Percentiles rank a stretch among this genome's conserved stretches.
These are phyloP conservation scores for Colletotrichum melonis DNA, from an alignment of 2,329 filamentous ascomycete genomes.

Conservation along the genomic window DNA sequence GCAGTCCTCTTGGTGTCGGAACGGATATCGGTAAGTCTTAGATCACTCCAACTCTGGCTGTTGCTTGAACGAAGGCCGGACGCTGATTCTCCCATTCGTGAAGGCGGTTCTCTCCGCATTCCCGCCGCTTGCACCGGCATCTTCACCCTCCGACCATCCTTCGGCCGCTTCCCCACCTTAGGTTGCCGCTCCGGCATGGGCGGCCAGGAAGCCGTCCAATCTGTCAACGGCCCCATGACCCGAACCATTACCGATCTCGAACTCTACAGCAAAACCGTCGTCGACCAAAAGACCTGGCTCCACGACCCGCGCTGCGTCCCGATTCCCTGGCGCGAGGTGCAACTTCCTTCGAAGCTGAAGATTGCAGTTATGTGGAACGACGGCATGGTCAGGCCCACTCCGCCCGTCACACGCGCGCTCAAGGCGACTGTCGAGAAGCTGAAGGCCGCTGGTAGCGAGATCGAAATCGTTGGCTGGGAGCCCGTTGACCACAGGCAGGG, in stretches of 20 bases:
- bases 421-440: slow-evolving; percentile 55
- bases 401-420: slow-evolving; percentile 71
- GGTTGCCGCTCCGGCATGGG: slow-evolving; percentile 66
- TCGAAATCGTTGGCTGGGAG: slow-evolving; percentile 65
- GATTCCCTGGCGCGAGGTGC: slow-evolving; percentile 62
- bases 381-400: slow-evolving; percentile 72
- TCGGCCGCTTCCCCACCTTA: slow-evolving; percentile 69
- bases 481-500: slow-evolving; percentile 54
- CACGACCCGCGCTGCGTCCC: slow-evolving; percentile 68
- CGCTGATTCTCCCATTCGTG: neutral
- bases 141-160: slow-evolving; percentile 66
- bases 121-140: slow-evolving; percentile 68
- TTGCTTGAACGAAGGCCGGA: neutral
- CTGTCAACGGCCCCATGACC: slow-evolving; percentile 73
- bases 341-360: slow-evolving; percentile 54
- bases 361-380: slow-evolving; percentile 75
- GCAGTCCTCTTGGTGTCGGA: slow-evolving; percentile 70
- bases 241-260: slow-evolving; percentile 65
- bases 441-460: slow-evolving; percentile 57
- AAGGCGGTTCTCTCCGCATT: slow-evolving; percentile 64
- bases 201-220: slow-evolving; percentile 73
- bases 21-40: slow-evolving; percentile 64
- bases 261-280: slow-evolving; percentile 63
- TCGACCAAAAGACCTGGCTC: slow-evolving; percentile 66
- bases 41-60: accelerated